Evolutionary conservation across 768 basidiomycete species (phyloP).

Genomic region (Brasilioporus rufonigricans): DNA sequence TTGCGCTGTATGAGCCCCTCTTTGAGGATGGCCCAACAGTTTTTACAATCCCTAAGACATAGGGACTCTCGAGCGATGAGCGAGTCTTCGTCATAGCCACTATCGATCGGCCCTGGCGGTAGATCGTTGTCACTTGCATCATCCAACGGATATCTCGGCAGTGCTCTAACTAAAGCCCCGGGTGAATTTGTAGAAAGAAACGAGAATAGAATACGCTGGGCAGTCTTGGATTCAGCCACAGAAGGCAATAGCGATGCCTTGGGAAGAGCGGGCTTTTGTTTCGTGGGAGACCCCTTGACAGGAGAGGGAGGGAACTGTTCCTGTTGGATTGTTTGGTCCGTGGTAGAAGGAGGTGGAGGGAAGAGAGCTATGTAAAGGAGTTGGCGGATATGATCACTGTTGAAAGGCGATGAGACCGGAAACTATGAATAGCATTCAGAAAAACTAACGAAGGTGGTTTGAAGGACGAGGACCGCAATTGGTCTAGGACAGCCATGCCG

Average conservation of each 20-base stretch:
- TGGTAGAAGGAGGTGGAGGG: slow-evolving; percentile 36
- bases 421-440: slow-evolving; percentile 6
- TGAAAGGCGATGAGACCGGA: slow-evolving; percentile 9
- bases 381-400: slow-evolving; percentile 63
- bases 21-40: slow-evolving; percentile 61
- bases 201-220: slow-evolving; percentile 53
- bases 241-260: slow-evolving; percentile 44
- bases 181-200: slow-evolving; percentile 58
- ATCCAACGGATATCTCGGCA: slow-evolving; percentile 47
- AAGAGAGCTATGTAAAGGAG: slow-evolving; percentile 71
- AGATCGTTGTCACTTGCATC: slow-evolving; percentile 3
- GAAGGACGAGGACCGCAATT: slow-evolving; percentile 55
- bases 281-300: slow-evolving; percentile 47
- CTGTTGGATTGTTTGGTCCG: slow-evolving; percentile 15
- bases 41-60: slow-evolving; percentile 51
- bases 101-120: slow-evolving; percentile 7
- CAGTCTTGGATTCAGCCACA: slow-evolving; percentile 44
- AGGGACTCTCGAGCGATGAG: slow-evolving; percentile 53
- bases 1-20: slow-evolving; percentile 49
- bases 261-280: slow-evolving; percentile 40
- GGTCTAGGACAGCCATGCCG: slow-evolving; percentile 60
- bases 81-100: slow-evolving; percentile 49
- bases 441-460: slow-evolving; percentile 56
- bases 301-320: slow-evolving; percentile 31
- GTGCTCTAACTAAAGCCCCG: slow-evolving; percentile 46